Evolutionary conservation across 352 stramenopile species (phyloP).

Genomic region (Phytopythium litorale): DNA sequence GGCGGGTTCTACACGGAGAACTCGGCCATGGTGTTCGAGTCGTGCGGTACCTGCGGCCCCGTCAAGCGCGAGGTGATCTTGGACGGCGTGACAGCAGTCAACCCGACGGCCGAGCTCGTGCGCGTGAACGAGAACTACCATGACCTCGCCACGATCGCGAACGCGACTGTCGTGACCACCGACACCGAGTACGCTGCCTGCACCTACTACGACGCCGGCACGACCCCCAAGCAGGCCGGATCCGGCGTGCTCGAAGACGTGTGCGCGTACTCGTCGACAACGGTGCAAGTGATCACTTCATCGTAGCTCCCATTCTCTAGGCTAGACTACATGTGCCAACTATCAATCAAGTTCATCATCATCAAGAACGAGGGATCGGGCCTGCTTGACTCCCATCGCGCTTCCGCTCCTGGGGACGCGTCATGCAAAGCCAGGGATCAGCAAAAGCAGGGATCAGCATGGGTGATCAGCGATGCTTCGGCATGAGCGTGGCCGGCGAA

Average conservation of each 20-base stretch:
- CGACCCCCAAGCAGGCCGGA: constrained; percentile 20
- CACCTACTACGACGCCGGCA: constrained; percentile 27
- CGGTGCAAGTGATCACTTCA: constrained; percentile 18
- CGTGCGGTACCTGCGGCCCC: constrained; percentile 55
- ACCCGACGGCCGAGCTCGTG: constrained; percentile 50
- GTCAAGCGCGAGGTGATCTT: constrained; percentile 51
- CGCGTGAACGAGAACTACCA: constrained; percentile 75
- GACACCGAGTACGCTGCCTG: constrained; percentile 21
- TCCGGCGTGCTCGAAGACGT: constrained; percentile 19
- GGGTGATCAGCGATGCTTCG: no score
- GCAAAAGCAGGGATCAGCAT: no score
- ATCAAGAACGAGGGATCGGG: no score
- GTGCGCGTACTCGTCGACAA: constrained; percentile 24
- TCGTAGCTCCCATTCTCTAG: not conserved
- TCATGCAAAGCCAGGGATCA: no score
- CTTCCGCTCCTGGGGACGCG: no score
- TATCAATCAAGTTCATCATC: not conserved
- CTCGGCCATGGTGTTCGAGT: constrained; percentile 48
- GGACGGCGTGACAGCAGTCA: constrained; percentile 44
- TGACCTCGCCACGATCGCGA: constrained; percentile 46
- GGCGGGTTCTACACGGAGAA: constrained; percentile 52
- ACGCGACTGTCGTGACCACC: constrained; percentile 30
- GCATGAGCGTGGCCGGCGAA: no score
- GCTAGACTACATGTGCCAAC: not conserved
- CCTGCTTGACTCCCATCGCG: no score